Evolutionary conservation across 495 filamentous ascomycete species (phyloP), one percentile per base, ranked within the genome.

Genomic region (Hyaloscypha variabilis): DNA sequence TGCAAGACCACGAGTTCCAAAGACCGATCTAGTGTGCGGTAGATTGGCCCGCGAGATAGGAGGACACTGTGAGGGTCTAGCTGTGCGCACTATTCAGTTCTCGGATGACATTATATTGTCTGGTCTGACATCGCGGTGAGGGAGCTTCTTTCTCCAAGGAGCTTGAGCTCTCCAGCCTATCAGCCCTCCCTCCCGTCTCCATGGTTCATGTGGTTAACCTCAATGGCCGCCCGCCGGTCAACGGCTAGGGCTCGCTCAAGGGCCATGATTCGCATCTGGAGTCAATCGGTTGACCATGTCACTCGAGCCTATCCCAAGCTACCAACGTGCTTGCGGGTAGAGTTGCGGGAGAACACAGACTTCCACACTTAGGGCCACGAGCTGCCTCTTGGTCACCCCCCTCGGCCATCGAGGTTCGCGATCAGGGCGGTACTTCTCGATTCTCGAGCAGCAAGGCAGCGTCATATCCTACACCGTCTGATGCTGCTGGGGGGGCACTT

Each of bases 331-430:
- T 54, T 1, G 8, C 51, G 51, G 21, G 21, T 54, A 24, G 21
- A 54, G n/a, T 17, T 54, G 51, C 51, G 51, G 51, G 51, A 54
- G 26, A 29, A 29, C 21, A 54, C 51, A 54, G 51, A 54, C 51
- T 54, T 29, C 51, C 51, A 54, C 23, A 29, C 51, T 29, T 25
- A 24, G 51, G 51, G 51, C 51, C 11, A 14, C 39, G 39, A 54
- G 39, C 39, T 46, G 39, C 39, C 17, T 3, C 17, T 19, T 46
- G 39, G 39, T 17, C 39, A 17, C 39, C 39, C 2, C 13, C 39
- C 39, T 46, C 39, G 39, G 11, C 1, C 39, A 17, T 46, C 1
- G 39, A 46, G 39, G 26, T 24, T 52, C 23, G 5, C 17, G 49
- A 52, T 52, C 49, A 24, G 23, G 49, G 23, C 19, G 19, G 23